A percentile compares a stretch with the other conserved stretches of the same genome.
Conservation (phyloP, 768 basidiomycete species). For the Myochromella boudieri region DNA sequence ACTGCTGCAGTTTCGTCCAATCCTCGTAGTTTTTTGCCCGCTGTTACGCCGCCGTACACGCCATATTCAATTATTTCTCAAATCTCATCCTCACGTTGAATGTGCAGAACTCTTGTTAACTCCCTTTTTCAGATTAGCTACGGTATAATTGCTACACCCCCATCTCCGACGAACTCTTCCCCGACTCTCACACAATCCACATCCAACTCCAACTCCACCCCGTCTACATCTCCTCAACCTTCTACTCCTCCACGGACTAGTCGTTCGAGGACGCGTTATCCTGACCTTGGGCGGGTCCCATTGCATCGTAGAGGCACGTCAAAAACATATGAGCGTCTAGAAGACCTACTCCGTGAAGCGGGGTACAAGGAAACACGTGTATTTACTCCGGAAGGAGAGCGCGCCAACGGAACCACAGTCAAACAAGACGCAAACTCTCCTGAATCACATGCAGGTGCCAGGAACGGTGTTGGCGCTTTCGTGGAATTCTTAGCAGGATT, state of each 20-base stretch:
- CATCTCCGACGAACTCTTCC: constrained; percentile 36
- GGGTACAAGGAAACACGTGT: constrained; percentile 93
- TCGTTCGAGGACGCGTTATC: constrained; percentile 49
- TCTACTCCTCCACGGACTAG: constrained; percentile 43
- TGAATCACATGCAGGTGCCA: constrained; percentile 31
- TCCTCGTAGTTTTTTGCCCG: no score
- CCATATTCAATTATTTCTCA: no score
- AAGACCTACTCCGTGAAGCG: constrained; percentile 82
- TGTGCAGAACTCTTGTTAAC: not conserved
- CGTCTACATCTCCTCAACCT: constrained; percentile 40
- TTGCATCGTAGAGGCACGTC: constrained; percentile 79
- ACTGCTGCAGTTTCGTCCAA: no score
- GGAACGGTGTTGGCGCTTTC: constrained; percentile 57
- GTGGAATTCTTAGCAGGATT: constrained; percentile 68
- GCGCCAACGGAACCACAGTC: constrained; percentile 29
- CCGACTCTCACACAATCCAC: constrained; percentile 41
- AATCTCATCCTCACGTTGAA: not conserved
- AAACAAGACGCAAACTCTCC: constrained; percentile 24
- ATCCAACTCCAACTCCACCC: constrained; percentile 35
- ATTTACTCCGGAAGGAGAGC: constrained; percentile 81
- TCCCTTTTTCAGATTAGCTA: constrained; percentile 22
- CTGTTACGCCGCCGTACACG: no score
- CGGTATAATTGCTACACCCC: constrained; percentile 25
- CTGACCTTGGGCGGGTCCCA: constrained; percentile 67
- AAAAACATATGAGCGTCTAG: constrained; percentile 78